Base-by-base conservation (phyloP, 495 filamentous ascomycete genomes). In the Lasiosphaeris hirsuta region DNA sequence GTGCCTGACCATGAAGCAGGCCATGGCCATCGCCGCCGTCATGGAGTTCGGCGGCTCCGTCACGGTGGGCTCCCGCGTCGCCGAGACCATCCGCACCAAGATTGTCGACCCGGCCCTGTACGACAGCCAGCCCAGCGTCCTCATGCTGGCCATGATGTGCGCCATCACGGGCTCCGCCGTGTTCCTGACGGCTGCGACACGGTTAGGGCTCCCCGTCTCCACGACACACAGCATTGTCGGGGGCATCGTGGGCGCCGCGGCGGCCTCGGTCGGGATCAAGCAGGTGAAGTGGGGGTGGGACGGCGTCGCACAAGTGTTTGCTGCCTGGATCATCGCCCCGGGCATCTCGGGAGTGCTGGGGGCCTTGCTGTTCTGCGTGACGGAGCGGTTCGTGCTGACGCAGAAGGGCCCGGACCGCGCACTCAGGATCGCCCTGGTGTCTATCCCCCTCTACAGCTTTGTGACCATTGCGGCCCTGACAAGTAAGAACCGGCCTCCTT, bases 1-100 rank as follows among this genome's bases (percentile, higher is more conserved):
- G 10, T 36, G 48, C 19, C 33, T 51, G 11, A 51, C 48, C 48
- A 51, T 51, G 48, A 35, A 34, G 48, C 48, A 51, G n/a, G 48
- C 48, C 23, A 35, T 34, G 19, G 33, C 19, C 23, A 51, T 51
- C 48, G 23, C 48, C 14, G n/a, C 33, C 33, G 19, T 51, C 33
- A 35, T 35, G 19, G 48, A 51, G 18, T 51, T 51, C n/a, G 10
- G 23, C 19, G 48, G 48, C 13, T 34, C 48, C 35, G 48, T 51
- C 13, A 10, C 38, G 30, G 19, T 51, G 30, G 48, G 48, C 13
- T 51, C 48, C 19, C 30, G 48, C n/a, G 48, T 51, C 5, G 33
- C 48, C 30, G 33, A 51, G 19, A 51, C 48, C 48, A 51, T 51
- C 19, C 23, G 33, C 19, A 51, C 23, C 30, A 35, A 35, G 11